Conservation (phyloP, 495 filamentous ascomycete genomes). For the Aspergillus homomorphus region DNA sequence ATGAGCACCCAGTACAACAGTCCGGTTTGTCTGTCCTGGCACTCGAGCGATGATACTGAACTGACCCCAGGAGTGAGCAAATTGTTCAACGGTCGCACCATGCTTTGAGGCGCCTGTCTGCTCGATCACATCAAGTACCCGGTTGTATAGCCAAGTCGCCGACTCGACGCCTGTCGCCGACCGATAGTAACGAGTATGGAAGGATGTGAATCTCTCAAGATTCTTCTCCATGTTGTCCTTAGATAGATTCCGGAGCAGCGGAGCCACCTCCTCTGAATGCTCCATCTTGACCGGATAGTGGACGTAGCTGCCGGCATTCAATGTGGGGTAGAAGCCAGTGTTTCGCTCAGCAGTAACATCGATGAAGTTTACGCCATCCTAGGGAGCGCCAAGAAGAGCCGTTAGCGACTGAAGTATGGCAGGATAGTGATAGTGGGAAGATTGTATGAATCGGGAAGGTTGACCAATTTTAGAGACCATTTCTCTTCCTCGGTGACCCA, state of each 20-base stretch:
- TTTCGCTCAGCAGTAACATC: constrained; percentile 73
- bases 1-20: constrained; percentile 72
- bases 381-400: constrained; percentile 5
- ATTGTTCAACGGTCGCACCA: constrained; percentile 67
- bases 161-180: constrained; percentile 83
- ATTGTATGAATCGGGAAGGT: too few relatives aligned
- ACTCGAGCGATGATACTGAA: constrained; percentile 90
- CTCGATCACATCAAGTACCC: constrained; percentile 68
- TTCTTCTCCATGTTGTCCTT: constrained; percentile 77
- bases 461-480: constrained; percentile 84
- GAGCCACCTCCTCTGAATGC: constrained; percentile 62
- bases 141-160: constrained; percentile 78
- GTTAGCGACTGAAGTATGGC: constrained; percentile 9
- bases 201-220: constrained; percentile 73
- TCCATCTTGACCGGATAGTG: constrained; percentile 66
- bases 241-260: constrained; percentile 63
- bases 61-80: constrained; percentile 85
- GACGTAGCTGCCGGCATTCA: constrained; percentile 31
- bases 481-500: constrained; percentile 96
- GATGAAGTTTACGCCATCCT: constrained; percentile 89
- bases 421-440: background rate
- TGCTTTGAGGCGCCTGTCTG: constrained; percentile 65
- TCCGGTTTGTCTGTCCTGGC: constrained; percentile 80
- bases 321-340: constrained; percentile 32
- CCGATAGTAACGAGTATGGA: constrained; percentile 88